These are phyloP conservation scores for Xylaria sp. DNA, from an alignment of 2,329 filamentous ascomycete species.

Conservation along the genomic window DNA sequence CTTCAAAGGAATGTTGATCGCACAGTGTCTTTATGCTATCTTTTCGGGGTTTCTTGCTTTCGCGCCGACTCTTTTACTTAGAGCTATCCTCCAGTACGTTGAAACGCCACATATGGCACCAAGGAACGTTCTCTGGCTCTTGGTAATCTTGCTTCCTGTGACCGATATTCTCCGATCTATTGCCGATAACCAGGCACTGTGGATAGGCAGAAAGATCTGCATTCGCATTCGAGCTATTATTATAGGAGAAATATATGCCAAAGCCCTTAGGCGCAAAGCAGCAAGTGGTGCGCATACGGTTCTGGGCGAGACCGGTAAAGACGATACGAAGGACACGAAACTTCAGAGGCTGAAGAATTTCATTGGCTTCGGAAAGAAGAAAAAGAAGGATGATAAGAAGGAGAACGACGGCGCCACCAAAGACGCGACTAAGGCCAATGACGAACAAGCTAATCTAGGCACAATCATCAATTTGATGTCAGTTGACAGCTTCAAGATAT, in stretches of 20 bases:
- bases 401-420: constrained; percentile 50
- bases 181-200: constrained; percentile 86
- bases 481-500: constrained; percentile 98
- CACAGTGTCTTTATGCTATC: constrained; percentile 83
- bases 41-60: constrained; percentile 88
- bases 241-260: constrained; percentile 96
- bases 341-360: constrained; percentile 64
- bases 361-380: constrained; percentile 71
- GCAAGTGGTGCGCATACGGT: constrained; percentile 80
- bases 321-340: constrained; percentile 54
- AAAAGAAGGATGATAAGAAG: constrained; percentile 53
- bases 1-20: constrained; percentile 80
- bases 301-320: constrained; percentile 67
- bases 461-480: constrained; percentile 99
- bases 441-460: constrained; percentile 88
- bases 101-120: constrained; percentile 82
- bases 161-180: constrained; percentile 85
- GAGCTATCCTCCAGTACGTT: constrained; percentile 93
- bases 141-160: constrained; percentile 88
- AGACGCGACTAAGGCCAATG: constrained; percentile 54
- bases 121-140: constrained; percentile 92
- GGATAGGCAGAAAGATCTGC: constrained; percentile 93
- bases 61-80: constrained; percentile 88
- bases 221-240: constrained; percentile 94
- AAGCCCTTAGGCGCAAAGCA: constrained; percentile 90